Base-by-base conservation (phyloP, 495 filamentous ascomycete genomes). In the Penicillium ucsense region DNA sequence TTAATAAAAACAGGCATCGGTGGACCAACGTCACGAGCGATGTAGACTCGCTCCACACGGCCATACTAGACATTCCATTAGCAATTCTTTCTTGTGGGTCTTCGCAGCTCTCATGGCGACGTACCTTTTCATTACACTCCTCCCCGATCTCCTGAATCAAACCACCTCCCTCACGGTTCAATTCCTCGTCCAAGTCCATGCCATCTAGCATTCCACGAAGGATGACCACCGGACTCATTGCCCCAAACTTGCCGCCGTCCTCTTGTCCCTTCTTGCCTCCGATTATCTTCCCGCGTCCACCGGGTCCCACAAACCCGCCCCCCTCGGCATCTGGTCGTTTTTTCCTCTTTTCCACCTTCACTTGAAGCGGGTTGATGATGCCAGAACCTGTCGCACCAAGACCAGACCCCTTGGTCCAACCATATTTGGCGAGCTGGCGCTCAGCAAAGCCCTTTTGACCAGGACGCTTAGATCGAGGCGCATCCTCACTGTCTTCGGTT, bases 61-160 rank as follows among this genome's bases (percentile, higher is more conserved):
- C 92, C 92, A 62, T 95, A 98, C 77, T 84, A 37, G 7, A 35
- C 27, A 37, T 3, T 20, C 20, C 31, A 33, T 34, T 30, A 39
- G 50, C 9, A 55, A 20, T 20, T 20, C 2, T 20, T 20, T 20
- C 20, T 20, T 2, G 20, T 39, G 35, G 39, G 33, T 29, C 35
- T 43, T 12, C 35, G 2, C 11, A 45, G 49, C 36, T 50, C 35
- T 43, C 50, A 51, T 50, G 41, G 41, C 27, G 40, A 54, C 68
- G 43, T 53, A 82, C 78, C 78, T 89, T 86, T 41, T 86, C 77
- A 36, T 79, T 79, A 64, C 91, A 96, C 63, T 92, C 88, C 48
- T 94, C 87, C 12, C 92, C 92, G 61, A 98, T 94, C 66, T 96
- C 89, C 66, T 95, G 89, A 55, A 88, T 78, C 52, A 98, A 61